Conservation (phyloP, 257 asterid genomes). For the Echites panduratus region DNA sequence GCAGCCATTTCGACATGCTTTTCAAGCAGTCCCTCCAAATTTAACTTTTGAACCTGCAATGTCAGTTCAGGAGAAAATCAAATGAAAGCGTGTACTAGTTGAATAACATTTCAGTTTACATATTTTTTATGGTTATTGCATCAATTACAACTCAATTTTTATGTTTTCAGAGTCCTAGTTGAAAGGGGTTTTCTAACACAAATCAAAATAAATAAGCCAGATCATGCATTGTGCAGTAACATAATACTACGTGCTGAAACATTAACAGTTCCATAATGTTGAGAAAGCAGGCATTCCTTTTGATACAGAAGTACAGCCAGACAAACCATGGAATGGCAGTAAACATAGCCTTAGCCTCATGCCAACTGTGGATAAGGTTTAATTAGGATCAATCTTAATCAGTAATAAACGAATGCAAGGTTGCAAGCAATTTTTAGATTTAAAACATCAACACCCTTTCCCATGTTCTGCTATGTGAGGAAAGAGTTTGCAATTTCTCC, state of each 20-base stretch:
- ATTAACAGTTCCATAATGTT: background rate
- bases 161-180: no score
- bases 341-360: background rate
- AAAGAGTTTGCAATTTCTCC: background rate
- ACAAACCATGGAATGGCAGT: background rate
- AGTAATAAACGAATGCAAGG: background rate
- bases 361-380: background rate
- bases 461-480: background rate
- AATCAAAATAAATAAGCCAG: background rate
- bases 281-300: background rate
- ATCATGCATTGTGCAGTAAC: background rate
- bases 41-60: slow-evolving; percentile 81
- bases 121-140: background rate
- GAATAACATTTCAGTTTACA: background rate
- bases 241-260: background rate
- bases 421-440: background rate
- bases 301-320: background rate
- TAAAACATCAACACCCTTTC: background rate
- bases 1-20: slow-evolving; percentile 99
- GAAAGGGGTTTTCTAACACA: no score
- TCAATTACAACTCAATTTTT: background rate
- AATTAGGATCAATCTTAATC: background rate
- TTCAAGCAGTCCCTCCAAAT: slow-evolving; percentile 88
- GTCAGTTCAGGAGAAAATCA: background rate
- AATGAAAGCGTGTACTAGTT: background rate